Conservation (phyloP, 805 yeast species). For the Candida incommunis region DNA sequence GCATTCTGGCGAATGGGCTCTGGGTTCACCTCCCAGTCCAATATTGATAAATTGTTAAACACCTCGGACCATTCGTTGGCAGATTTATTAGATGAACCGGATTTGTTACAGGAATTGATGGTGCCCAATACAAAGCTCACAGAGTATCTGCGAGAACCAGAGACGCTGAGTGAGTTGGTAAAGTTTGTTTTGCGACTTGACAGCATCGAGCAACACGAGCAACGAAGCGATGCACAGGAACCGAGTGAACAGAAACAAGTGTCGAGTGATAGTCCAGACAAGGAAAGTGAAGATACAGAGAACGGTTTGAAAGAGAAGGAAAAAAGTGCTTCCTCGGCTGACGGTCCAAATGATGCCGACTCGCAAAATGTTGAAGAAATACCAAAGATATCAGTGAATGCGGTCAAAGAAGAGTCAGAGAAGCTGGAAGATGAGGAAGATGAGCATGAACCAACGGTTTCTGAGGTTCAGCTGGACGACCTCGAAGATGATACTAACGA, state of each 20-base stretch:
- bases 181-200: constrained; percentile 39
- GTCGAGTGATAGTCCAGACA: neutral
- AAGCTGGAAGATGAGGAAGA: neutral
- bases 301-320: too few relatives aligned
- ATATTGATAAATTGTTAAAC: constrained; percentile 37
- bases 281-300: neutral
- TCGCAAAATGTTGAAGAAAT: neutral
- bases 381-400: too few relatives aligned
- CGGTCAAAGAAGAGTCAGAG: neutral
- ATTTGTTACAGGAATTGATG: constrained; percentile 55
- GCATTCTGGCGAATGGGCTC: constrained; percentile 51
- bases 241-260: neutral
- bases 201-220: constrained; percentile 6
- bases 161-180: constrained; percentile 52
- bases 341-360: neutral
- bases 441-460: constrained; percentile 5
- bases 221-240: constrained; percentile 4
- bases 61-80: constrained; percentile 27
- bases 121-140: constrained; percentile 62
- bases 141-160: constrained; percentile 69
- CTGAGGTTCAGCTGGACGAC: constrained; percentile 11
- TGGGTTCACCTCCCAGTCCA: constrained; percentile 40
- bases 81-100: constrained; percentile 61
- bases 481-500: constrained; percentile 14
- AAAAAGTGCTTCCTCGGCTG: neutral